Evolutionary conservation across 257 asterid genomes (phyloP), one percentile per base, ranked within the genome.

Genomic region (Paulownia fortunei): DNA sequence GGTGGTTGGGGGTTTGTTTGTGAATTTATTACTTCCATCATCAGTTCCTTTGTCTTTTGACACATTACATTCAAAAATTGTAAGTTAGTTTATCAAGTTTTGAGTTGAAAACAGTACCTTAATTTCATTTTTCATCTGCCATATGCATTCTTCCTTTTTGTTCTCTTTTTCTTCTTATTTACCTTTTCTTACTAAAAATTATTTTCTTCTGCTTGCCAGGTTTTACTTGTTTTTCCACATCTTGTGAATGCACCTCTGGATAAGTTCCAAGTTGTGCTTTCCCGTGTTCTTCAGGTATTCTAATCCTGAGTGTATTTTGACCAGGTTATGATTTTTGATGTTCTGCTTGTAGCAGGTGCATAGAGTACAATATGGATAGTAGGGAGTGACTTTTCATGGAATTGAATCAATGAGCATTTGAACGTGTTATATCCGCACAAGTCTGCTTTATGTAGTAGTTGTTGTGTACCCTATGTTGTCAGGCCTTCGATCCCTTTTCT

Each of bases 231-330:
- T 65, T 96, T 96, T 72, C 96, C 96, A 19, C 89, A 84, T 65
- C 91, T 96, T 79, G 97, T 96, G 81, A 90, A 86, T 81, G 87
- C 89, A 42, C 96, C 94, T 2, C 80, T 74, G 84, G 95, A 89
- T 71, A 96, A 92, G 90, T 96, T 96, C 82, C 97, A 92, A 86
- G 82, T 83, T 73, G 93, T 88, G 75, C 96, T 96, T 79, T 84
- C 96, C 76, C 92, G 90, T 34, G 77, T 90, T 83, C 81, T 96
- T 75, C 97, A 96, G 99, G 99, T 96, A 82, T 78, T 41, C 42
- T 34, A 71, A 5, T 69, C 39, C 49, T 75, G 18, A 58, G 54
- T 82, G 61, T 80, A 80, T 68, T 77, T 76, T 41, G 55, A 30
- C 62, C 74, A 49, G 71, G 58, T 62, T 51, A 47, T 15, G 3